Evolutionary conservation across 768 basidiomycete species (phyloP), one percentile per base, ranked within the genome.

Genomic region (Tylopilus rubrobrunneus): DNA sequence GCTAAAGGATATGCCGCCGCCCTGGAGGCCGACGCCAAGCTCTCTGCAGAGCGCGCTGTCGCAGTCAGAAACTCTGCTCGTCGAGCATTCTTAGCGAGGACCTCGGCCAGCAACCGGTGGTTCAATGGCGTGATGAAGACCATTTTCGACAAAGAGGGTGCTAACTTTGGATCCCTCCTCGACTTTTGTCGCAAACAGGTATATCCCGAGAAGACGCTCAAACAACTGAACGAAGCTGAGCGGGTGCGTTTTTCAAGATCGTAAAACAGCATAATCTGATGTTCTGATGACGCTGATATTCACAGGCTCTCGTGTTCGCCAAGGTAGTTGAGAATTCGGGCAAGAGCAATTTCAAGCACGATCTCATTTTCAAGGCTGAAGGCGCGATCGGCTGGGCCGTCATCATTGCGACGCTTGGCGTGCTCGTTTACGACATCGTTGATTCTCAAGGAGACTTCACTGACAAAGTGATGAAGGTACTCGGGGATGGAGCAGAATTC

Each of bases 151-250:
- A 49, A 49, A n/a, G 37, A 40, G 0, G 48, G 48, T 1, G 12
- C 48, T n/a, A 49, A 40, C 19, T 49, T 49, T 49, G 48, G 1
- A 15, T 49, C 48, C n/a, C 37, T 40, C 37, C 48, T 49, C 7
- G 48, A 40, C n/a, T 49, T n/a, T n/a, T 39, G 48, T 19, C 48
- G 48, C 33, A 48, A 48, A 27, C 34, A 48, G 25, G 25, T 48
- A 10, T 49, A 39, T 21, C 37, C 48, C 3, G 27, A 39, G 17
- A 49, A 49, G 48, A 28, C 48, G 4, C 45, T 46, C 31, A 46
- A 46, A 17, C 45, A 34, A 34, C 14, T 46, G 31, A 23, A 9
- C 8, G 31, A 46, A 46, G 21, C 45, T 4, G 45, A 46, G 45
- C 19, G 21, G 45, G 45, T 46, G 8, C 21, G 45, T 46, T 46